A percentile compares a stretch with the other conserved stretches of the same genome.
phyloP scores from a whole-genome alignment of 2,329 filamentous ascomycete species.

The Colletotrichum liaoningense region DNA sequence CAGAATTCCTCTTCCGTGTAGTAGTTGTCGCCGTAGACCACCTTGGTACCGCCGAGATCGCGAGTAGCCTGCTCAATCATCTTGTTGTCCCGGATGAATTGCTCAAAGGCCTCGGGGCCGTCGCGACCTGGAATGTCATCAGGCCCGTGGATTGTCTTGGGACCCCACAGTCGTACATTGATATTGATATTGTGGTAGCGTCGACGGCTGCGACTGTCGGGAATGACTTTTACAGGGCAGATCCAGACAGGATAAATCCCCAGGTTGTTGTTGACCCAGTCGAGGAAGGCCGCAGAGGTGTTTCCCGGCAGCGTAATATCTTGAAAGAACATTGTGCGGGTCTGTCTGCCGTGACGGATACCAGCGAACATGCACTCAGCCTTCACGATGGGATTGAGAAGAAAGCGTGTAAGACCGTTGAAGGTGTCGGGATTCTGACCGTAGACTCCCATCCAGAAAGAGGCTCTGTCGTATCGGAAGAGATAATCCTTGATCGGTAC shows the following conservation, averaged over 20 bases:
- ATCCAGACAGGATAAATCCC: constrained; percentile 45
- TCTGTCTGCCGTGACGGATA: constrained; percentile 67
- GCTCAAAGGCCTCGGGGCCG: constrained; percentile 7
- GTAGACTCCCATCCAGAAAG: constrained; percentile 72
- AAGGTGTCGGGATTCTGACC: constrained; percentile 69
- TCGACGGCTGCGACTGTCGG: neutral
- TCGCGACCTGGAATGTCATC: neutral
- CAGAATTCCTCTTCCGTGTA: constrained; percentile 77
- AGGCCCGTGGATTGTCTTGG: constrained; percentile 17
- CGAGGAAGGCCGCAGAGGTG: constrained; percentile 48
- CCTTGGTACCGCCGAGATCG: constrained; percentile 74
- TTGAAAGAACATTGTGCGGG: constrained; percentile 69
- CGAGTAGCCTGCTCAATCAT: constrained; percentile 69
- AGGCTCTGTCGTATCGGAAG: constrained; percentile 72
- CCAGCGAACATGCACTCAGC: constrained; percentile 73
- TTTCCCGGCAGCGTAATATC: constrained; percentile 69
- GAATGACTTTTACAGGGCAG: constrained; percentile 38
- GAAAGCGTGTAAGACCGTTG: constrained; percentile 66
- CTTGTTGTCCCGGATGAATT: constrained; percentile 66
- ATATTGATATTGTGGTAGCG: neutral
- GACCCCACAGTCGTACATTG: constrained; percentile 22
- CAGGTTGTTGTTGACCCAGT: constrained; percentile 42
- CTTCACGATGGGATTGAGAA: constrained; percentile 70
- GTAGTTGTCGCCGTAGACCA: constrained; percentile 76
- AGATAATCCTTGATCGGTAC: constrained; percentile 59